Base-by-base conservation (phyloP, 2,329 filamentous ascomycete genomes). In the Penicillium sp. region DNA sequence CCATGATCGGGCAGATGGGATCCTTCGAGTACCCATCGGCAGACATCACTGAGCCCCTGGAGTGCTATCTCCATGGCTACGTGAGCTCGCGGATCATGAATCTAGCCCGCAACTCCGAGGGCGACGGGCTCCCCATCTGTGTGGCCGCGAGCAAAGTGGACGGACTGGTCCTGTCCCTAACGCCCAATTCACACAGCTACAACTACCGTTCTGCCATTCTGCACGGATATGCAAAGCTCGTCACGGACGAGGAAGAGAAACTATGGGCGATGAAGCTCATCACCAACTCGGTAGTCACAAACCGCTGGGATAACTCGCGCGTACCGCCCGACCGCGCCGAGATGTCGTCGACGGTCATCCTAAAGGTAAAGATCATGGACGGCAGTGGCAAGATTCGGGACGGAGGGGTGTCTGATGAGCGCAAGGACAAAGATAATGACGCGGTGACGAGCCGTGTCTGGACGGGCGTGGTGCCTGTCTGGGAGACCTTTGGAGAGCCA, bases 1-100 rank as follows among this genome's bases (percentile, higher is more conserved):
- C 88, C 46, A 91, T 94, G 87, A 86, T 94, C 56, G 87, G 86
- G 36, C 81, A 86, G 54, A 85, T 93, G 76, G 86, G 81, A 9
- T 86, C 81, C 16, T 93, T 83, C 60, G 73, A 73, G 7, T 69
- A 71, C 43, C 83, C 83, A 4, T 81, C 77, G 38, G 74, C 79
- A 11, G 72, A 74, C 36, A 63, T 77, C 13, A 73, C 77, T 35
- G 81, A 88, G 50, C 80, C 83, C 0, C 72, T 88, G 4, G 83
- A 89, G 42, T 76, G 84, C 47, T 94, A 94, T 63, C 76, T 94
- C 6, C 88, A 94, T 65, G 87, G 87, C 58, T 94, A 91, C 64
- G 83, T 91, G 53, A 86, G 81, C 44, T 81, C 82, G 1, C 83
- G 88, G 6, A 73, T 95, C 21, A 84, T 91, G 74, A 84, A 83